Base-by-base conservation (phyloP, 768 basidiomycete genomes). In the Boletus pseudo-olivaceus region DNA sequence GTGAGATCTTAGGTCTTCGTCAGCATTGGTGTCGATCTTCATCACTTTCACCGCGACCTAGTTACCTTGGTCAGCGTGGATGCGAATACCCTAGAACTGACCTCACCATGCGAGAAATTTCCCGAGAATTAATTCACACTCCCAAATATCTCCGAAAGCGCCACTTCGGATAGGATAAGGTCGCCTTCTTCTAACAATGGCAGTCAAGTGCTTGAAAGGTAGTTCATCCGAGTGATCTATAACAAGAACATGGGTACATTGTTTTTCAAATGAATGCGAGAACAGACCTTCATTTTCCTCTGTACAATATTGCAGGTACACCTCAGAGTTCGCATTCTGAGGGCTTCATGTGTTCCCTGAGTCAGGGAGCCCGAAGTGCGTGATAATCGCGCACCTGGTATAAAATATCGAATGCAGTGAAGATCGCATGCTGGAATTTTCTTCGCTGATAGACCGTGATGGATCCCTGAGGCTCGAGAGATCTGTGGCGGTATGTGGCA, bases 21-120 rank as follows among this genome's bases (percentile, higher is more conserved):
- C 0, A n/a, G 7, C 41, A 38, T 38, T 45, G 10, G 9, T 14
- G 6, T 29, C 12, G 12, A 14, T 20, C 19, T 32, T 65, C 27
- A 67, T 19, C 0, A 53, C 54, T 45, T 66, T 67, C 26, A 66
- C 65, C 4, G 64, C 65, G 4, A 66, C 52, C 62, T 67, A 19
- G 7, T 44, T 12, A 27, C 5, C 32, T 17, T 43, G 1, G 33
- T 57, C 26, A 55, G 37, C 12, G 12, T 19, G 23, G 6, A 23
- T 11, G 12, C 10, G 10, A 29, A 52, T 39, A n/a, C 10, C 12
- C 4, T 29, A 1, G 2, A 42, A 37, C 10, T 11, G 26, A 23
- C 23, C 49, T 23, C 23, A 65, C 64, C 51, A 45, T 49, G 3
- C 39, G 53, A 32, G 26, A 23, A n/a, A 44, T 30, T 23, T 27